These are phyloP conservation scores for Apiotrichum laibachii DNA, from an alignment of 1,284 basidiomycete genomes.

Conservation along the genomic window DNA sequence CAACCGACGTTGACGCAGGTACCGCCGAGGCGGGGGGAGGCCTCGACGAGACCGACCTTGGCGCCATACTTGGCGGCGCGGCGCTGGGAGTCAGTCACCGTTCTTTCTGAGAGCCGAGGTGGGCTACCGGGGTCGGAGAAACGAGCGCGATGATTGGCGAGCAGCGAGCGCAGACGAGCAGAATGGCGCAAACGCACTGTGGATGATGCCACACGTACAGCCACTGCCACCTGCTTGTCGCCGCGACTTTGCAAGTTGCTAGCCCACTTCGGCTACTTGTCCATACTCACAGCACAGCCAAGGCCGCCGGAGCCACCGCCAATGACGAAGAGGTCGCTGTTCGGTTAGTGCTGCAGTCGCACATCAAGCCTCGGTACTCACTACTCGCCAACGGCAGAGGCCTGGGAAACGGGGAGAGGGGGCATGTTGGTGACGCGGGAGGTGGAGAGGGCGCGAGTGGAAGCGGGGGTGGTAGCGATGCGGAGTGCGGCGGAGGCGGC, in stretches of 20 bases:
- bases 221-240: no score
- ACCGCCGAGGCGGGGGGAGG: constrained; percentile 73
- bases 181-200: no score
- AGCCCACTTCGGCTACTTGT: background rate
- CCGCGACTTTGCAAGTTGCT: no score
- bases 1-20: constrained; percentile 79
- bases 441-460: constrained; percentile 24
- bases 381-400: constrained; percentile 45
- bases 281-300: constrained; percentile 45
- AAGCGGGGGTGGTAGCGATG: background rate
- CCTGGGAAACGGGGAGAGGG: constrained; percentile 42
- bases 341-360: background rate
- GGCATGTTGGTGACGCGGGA: constrained; percentile 41
- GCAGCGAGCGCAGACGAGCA: no score
- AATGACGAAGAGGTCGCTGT: constrained; percentile 48
- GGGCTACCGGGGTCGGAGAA: background rate
- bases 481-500: background rate
- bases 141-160: background rate
- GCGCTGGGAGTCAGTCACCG: constrained; percentile 55
- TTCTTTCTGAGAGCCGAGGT: background rate
- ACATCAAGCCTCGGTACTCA: no score
- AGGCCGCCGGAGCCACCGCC: constrained; percentile 52
- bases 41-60: constrained; percentile 88
- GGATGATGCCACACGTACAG: no score
- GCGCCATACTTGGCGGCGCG: constrained; percentile 87